Evolutionary conservation across 805 yeast genomes (phyloP).

Genomic region (Ogataea allantospora): DNA sequence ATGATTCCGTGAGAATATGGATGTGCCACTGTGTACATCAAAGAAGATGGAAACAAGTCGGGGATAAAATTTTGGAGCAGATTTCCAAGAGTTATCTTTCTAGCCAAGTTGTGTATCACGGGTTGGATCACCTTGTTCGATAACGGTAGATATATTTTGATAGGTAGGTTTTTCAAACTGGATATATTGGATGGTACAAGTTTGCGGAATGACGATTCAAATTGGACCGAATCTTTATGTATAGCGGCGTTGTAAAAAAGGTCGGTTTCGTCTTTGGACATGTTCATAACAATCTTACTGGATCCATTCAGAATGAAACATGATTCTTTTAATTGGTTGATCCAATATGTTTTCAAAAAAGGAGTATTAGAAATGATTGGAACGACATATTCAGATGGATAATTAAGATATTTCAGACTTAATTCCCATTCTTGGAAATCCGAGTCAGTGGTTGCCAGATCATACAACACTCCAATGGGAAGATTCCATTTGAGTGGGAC

Average conservation of each 20-base stretch:
- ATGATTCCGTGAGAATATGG: constrained; percentile 57
- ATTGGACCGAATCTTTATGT: constrained; percentile 25
- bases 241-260: constrained; percentile 50
- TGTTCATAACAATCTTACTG: constrained; percentile 76
- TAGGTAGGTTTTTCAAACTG: constrained; percentile 42
- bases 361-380: constrained; percentile 28
- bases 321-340: constrained; percentile 81
- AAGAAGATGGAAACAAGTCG: constrained; percentile 43
- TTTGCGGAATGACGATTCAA: constrained; percentile 24
- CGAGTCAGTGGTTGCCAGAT: constrained; percentile 29
- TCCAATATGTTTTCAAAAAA: constrained; percentile 53
- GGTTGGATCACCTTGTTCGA: constrained; percentile 38
- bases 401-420: constrained; percentile 38
- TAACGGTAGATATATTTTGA: constrained; percentile 43
- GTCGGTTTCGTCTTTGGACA: constrained; percentile 61
- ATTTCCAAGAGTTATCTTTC: constrained; percentile 36
- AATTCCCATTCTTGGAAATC: constrained; percentile 43
- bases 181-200: constrained; percentile 27
- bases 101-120: constrained; percentile 16
- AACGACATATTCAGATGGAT: constrained; percentile 46
- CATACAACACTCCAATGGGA: constrained; percentile 71
- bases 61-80: constrained; percentile 42
- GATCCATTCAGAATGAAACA: constrained; percentile 72
- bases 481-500: constrained; percentile 73
- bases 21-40: constrained; percentile 36